Evolutionary conservation across 495 filamentous ascomycete species (phyloP).

Genomic region (Penicillium roqueforti): DNA sequence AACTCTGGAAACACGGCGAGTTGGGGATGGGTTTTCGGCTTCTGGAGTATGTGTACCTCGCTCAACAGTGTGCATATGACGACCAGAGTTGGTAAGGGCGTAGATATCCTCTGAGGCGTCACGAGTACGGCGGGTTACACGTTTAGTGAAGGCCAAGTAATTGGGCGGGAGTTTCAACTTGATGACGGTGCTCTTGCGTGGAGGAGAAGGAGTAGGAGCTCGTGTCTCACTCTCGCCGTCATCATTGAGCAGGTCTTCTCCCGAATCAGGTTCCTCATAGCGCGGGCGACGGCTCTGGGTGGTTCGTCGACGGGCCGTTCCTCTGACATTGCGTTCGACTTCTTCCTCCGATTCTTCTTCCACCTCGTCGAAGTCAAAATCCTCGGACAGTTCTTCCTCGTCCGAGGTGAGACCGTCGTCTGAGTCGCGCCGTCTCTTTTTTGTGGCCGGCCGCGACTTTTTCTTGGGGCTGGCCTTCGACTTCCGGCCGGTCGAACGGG

Average conservation of each 20-base stretch:
- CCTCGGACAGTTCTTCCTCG: conserved; percentile 35
- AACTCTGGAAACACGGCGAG: conserved; percentile 52
- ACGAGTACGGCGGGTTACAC: conserved; percentile 57
- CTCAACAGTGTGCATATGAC: conserved; percentile 58
- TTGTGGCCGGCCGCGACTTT: conserved; percentile 44
- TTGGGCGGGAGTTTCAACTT: conserved; percentile 44
- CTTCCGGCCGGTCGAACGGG: conserved; percentile 33
- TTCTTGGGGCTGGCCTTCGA: conserved; percentile 37
- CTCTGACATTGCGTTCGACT: conserved; percentile 60
- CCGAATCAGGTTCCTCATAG: conserved; percentile 35
- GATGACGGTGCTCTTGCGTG: conserved; percentile 35
- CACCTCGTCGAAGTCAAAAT: conserved; percentile 54
- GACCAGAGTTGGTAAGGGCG: conserved; percentile 71
- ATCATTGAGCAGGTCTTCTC: conserved; percentile 29
- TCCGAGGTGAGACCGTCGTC: conserved; percentile 63
- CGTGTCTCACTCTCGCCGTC: conserved; percentile 35
- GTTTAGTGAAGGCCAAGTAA: conserved; percentile 28
- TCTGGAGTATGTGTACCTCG: conserved; percentile 67
- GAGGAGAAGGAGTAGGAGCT: conserved; percentile 24
- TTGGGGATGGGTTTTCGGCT: conserved; percentile 29
- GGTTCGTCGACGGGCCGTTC: conserved; percentile 63
- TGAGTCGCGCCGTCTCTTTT: conserved; percentile 53
- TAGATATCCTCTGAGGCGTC: conserved; percentile 57
- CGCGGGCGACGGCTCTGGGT: conserved; percentile 42
- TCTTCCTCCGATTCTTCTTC: conserved; percentile 65